A percentile compares a stretch with the other conserved stretches of the same genome.
phyloP scores from a whole-genome alignment of 2,329 filamentous ascomycete species.

The Exophiala oligosperma region DNA sequence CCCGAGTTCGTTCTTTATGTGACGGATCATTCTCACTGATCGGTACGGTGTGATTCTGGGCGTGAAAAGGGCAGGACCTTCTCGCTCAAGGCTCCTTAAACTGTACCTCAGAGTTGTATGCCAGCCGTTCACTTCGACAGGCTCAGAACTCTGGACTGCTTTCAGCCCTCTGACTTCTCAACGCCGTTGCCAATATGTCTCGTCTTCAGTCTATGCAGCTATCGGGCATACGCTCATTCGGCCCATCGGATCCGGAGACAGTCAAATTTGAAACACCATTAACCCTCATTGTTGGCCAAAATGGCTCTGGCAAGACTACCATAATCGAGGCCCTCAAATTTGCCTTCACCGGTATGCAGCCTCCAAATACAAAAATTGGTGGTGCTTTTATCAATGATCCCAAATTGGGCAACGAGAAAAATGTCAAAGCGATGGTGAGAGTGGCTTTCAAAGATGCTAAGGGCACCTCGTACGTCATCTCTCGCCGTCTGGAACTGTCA shows the following conservation, averaged over 20 bases:
- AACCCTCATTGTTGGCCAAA: constrained; percentile 94
- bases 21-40: no score
- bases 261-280: constrained; percentile 89
- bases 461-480: constrained; percentile 76
- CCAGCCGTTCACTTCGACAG: no score
- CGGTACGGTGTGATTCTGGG: no score
- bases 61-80: no score
- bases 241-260: constrained; percentile 69
- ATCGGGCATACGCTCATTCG: constrained; percentile 83
- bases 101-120: no score
- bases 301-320: constrained; percentile 97
- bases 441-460: constrained; percentile 80
- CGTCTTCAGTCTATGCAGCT: constrained; percentile 90
- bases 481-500: constrained; percentile 79
- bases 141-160: background rate
- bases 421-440: constrained; percentile 88
- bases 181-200: constrained; percentile 39
- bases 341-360: constrained; percentile 90
- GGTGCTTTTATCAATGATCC: constrained; percentile 97
- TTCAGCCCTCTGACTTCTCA: no score
- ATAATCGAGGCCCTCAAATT: constrained; percentile 99
- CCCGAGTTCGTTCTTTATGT: no score
- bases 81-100: no score
- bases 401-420: constrained; percentile 80
- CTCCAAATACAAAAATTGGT: constrained; percentile 78